phyloP scores from a whole-genome alignment of 2,329 filamentous ascomycete genomes.

The Claviceps africana region DNA sequence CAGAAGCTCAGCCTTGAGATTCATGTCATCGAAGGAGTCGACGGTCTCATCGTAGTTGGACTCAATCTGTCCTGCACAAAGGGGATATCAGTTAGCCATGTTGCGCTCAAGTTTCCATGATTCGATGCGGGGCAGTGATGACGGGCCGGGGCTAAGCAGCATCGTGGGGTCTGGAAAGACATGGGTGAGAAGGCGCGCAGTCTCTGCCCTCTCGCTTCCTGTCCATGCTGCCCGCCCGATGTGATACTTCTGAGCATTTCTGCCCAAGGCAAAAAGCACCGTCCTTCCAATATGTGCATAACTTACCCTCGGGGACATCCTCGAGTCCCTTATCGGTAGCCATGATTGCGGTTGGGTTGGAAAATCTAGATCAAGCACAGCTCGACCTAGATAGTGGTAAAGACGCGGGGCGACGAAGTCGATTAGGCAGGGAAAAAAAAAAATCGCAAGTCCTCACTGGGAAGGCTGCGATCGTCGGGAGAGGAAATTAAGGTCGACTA shows the following conservation, averaged over 20 bases:
- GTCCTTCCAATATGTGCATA: background rate
- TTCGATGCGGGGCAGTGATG: slow-evolving; percentile 1
- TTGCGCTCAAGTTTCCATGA: background rate
- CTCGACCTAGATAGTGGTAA: slow-evolving; percentile 51
- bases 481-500: slow-evolving; percentile 25
- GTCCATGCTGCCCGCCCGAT: background rate
- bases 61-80: slow-evolving; percentile 79
- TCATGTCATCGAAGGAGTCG: slow-evolving; percentile 98
- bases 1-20: slow-evolving; percentile 91
- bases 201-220: background rate
- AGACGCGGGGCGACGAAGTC: slow-evolving; percentile 25
- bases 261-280: no score
- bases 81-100: slow-evolving; percentile 10
- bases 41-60: slow-evolving; percentile 99
- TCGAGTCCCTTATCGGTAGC: slow-evolving; percentile 96
- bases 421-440: slow-evolving; percentile 12
- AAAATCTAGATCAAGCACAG: slow-evolving; percentile 62
- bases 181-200: background rate
- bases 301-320: slow-evolving; percentile 89
- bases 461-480: slow-evolving; percentile 20
- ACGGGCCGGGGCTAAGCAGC: background rate
- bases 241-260: background rate
- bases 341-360: slow-evolving; percentile 69
- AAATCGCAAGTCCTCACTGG: slow-evolving; percentile 22
- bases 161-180: background rate